phyloP scores from a whole-genome alignment of 2,329 filamentous ascomycete species.

The Exophiala bonariae region DNA sequence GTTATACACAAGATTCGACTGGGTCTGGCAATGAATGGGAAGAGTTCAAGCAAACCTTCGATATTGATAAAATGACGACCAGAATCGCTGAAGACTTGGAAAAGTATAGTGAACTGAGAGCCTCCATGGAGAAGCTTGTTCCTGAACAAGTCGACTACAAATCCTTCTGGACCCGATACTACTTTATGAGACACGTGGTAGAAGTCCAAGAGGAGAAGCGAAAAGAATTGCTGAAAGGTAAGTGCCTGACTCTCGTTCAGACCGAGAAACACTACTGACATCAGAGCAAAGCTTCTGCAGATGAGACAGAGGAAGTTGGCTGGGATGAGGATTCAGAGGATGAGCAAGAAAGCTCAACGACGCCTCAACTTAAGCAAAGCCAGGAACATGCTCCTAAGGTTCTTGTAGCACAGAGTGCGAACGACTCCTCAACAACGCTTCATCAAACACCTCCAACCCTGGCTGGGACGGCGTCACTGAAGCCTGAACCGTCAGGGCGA shows the following conservation, averaged over 20 bases:
- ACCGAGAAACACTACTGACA: conserved; percentile 23
- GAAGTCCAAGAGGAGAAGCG: conserved; percentile 89
- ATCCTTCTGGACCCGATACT: conserved; percentile 92
- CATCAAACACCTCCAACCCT: conserved; percentile 35
- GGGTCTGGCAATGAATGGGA: conserved; percentile 57
- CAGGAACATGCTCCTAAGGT: conserved; percentile 34
- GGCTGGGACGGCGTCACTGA: conserved; percentile 42
- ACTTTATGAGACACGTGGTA: conserved; percentile 88
- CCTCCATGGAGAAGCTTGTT: conserved; percentile 94
- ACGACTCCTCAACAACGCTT: conserved; percentile 22
- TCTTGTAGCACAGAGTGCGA: conserved; percentile 22
- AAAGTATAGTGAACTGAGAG: conserved; percentile 79
- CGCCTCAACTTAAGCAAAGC: conserved; percentile 47
- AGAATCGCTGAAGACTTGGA: conserved; percentile 79
- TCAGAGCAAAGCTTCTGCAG: conserved; percentile 41
- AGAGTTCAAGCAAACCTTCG: conserved; percentile 71
- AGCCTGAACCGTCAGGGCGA: conserved; percentile 61
- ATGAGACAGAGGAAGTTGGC: conserved; percentile 70
- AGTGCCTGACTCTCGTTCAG: conserved; percentile 4
- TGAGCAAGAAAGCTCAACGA: conserved; percentile 45
- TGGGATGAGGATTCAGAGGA: conserved; percentile 73
- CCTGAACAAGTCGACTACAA: conserved; percentile 86
- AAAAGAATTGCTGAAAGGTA: conserved; percentile 88
- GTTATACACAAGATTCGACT: conserved; percentile 78
- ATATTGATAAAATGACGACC: conserved; percentile 80